Percentiles rank a stretch among this genome's conserved stretches.
Evolutionary conservation across 805 yeast species (phyloP).

Genomic region (Candida suzukii): DNA sequence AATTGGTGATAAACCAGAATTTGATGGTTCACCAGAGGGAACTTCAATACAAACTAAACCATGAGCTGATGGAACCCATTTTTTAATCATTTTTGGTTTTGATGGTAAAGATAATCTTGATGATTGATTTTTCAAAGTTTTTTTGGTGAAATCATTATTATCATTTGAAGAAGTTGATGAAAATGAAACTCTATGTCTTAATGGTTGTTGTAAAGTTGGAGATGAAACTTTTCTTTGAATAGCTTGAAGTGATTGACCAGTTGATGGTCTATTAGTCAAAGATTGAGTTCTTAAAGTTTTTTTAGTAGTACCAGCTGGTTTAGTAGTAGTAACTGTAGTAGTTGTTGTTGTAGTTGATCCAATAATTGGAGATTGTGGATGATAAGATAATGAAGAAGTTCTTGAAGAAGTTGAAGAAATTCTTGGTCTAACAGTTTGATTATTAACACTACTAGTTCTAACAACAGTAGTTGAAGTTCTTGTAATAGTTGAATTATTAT

Average conservation of each 20-base stretch:
- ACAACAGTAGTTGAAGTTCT: constrained; percentile 13
- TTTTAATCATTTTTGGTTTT: constrained; percentile 46
- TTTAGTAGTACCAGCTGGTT: constrained; percentile 5
- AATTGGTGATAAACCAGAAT: not conserved
- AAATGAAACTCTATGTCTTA: constrained; percentile 14
- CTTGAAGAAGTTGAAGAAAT: constrained; percentile 12
- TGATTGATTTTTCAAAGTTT: not conserved
- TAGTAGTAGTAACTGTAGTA: not conserved
- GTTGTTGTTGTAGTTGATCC: constrained; percentile 1
- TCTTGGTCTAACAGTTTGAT: constrained; percentile 7
- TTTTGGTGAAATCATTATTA: not conserved
- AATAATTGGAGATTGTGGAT: constrained; percentile 10
- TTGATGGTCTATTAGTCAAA: constrained; percentile 5
- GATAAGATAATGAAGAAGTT: constrained; percentile 10
- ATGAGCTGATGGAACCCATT: constrained; percentile 66
- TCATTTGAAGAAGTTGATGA: not conserved
- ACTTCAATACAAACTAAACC: constrained; percentile 69
- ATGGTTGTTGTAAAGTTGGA: constrained; percentile 2
- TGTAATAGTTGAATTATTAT: not conserved
- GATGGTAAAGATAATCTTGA: constrained; percentile 2
- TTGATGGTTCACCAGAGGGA: constrained; percentile 28
- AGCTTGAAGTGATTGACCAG: constrained; percentile 1
- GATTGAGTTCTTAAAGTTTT: constrained; percentile 12
- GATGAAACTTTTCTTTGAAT: constrained; percentile 2
- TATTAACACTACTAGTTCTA: constrained; percentile 11